Evolutionary conservation across 73 alveolate genomes (phyloP), one percentile per base, ranked within the genome.

Genomic region (Paramecium tetraurelia): DNA sequence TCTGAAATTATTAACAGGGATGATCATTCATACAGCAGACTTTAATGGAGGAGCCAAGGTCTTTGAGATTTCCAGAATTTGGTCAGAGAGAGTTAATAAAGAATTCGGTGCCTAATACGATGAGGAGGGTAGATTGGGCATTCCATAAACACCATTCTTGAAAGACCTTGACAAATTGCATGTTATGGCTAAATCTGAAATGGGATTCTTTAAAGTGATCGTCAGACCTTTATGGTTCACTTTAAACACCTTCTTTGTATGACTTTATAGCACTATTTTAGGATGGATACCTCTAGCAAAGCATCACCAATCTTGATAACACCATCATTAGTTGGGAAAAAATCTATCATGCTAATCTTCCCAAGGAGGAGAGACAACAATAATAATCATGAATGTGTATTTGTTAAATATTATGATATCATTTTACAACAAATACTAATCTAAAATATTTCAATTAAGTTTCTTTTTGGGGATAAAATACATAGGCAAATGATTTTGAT

Each of bases 401-500:
- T 53, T 53, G 69, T 53, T 53, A 53, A 53, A 53, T 53, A 53
- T 53, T 53, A 18, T 53, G 69, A 53, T 18, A n/a, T 53, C 9
- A 53, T 53, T 53, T 53, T 53, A n/a, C 4, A 53, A 53, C 33
- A 53, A 53, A 53, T 53, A 53, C 69, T 53, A 53, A 53, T 53
- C 69, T 53, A 18, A 4, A 53, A 16, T 53, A 80, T 7, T 2
- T 80, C 75, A 44, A 46, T 80, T 83, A 29, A 63, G 41, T 46
- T 71, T 89, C 75, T 71, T 89, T 27, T 63, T 77, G 12, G 99
- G 99, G 10, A 97, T 93, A 83, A 93, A 97, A 86, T 97, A 97
- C 99, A 97, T 97, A 9, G 98, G 99, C 59, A 96, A 86, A 70
- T 97, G 99, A 76, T 97, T 96, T 96, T 92, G 63, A 93, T 97